Conservation (phyloP, 2,329 filamentous ascomycete genomes). For the Fusarium sp. region DNA sequence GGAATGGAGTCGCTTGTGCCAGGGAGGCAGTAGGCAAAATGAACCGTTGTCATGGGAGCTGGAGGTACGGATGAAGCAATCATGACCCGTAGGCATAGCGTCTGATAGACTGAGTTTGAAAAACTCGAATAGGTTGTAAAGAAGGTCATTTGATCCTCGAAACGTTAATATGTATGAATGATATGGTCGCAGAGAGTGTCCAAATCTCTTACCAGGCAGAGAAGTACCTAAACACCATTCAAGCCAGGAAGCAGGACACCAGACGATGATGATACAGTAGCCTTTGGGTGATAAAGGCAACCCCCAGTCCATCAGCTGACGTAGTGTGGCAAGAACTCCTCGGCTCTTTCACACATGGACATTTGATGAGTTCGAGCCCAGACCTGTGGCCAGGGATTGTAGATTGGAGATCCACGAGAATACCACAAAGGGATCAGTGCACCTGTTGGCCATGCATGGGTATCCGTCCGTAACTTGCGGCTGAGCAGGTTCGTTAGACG, state of each 20-base stretch:
- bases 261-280: background rate
- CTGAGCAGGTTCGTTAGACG: slow-evolving; percentile 19
- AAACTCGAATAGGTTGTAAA: slow-evolving; percentile 3
- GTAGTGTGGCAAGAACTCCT: background rate
- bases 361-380: background rate
- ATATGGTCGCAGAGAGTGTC: slow-evolving; percentile 11
- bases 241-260: background rate
- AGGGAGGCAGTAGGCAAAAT: background rate
- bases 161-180: background rate
- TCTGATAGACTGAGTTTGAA: slow-evolving; percentile 2
- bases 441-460: slow-evolving; percentile 25
- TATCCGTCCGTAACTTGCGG: slow-evolving; percentile 14
- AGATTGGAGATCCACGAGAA: slow-evolving; percentile 24
- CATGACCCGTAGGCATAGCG: background rate
- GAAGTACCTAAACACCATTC: background rate
- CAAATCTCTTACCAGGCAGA: background rate
- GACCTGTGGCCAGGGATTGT: slow-evolving; percentile 4
- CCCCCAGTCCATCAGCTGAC: background rate
- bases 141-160: slow-evolving; percentile 15
- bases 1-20: slow-evolving; percentile 10
- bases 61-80: background rate
- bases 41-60: background rate
- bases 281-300: background rate
- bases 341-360: background rate
- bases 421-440: slow-evolving; percentile 22